A percentile compares a stretch with the other conserved stretches of the same genome.
These are phyloP conservation scores for Pharus latifolius DNA, from an alignment of 176 grass and related monocot species.

Conservation along the genomic window DNA sequence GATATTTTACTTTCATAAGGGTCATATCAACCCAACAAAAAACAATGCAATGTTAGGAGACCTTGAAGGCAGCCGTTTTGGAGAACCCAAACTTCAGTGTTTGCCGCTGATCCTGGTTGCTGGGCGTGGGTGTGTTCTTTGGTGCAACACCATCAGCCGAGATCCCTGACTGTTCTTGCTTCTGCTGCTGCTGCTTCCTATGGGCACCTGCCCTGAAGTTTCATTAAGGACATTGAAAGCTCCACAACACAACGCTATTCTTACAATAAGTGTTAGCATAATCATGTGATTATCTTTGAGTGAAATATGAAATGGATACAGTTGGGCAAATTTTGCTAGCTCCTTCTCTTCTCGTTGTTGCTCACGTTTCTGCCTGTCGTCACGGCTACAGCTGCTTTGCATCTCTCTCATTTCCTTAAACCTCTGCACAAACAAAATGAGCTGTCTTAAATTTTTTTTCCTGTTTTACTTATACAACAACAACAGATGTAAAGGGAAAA, in stretches of 20 bases:
- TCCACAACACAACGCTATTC: background rate
- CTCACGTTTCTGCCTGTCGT: slow-evolving; percentile 88
- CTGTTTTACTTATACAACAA: too few relatives aligned
- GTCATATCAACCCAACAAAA: background rate
- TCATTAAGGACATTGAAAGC: slow-evolving; percentile 28
- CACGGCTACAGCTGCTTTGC: slow-evolving; percentile 66
- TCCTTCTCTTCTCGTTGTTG: slow-evolving; percentile 92
- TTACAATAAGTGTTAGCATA: background rate
- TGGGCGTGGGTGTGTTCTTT: slow-evolving; percentile 6
- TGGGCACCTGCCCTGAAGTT: slow-evolving; percentile 69
- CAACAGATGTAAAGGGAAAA: background rate
- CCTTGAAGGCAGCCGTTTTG: slow-evolving; percentile 56
- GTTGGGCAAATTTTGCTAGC: slow-evolving; percentile 84
- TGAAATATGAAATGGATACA: slow-evolving; percentile 39
- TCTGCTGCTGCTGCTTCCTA: slow-evolving; percentile 58
- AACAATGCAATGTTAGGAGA: background rate
- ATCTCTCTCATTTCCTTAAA: slow-evolving; percentile 96
- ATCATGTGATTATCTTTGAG: background rate
- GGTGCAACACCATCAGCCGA: slow-evolving; percentile 13
- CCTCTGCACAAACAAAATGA: slow-evolving; percentile 31
- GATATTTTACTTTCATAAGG: background rate
- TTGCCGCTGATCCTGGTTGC: slow-evolving; percentile 61
- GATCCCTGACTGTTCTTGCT: slow-evolving; percentile 35
- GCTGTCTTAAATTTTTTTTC: background rate
- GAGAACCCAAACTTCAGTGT: slow-evolving; percentile 93